Evolutionary conservation across 371 early-diverging fungal species (phyloP), one percentile per base, ranked within the genome.

Genomic region (Umbelopsis sp.): DNA sequence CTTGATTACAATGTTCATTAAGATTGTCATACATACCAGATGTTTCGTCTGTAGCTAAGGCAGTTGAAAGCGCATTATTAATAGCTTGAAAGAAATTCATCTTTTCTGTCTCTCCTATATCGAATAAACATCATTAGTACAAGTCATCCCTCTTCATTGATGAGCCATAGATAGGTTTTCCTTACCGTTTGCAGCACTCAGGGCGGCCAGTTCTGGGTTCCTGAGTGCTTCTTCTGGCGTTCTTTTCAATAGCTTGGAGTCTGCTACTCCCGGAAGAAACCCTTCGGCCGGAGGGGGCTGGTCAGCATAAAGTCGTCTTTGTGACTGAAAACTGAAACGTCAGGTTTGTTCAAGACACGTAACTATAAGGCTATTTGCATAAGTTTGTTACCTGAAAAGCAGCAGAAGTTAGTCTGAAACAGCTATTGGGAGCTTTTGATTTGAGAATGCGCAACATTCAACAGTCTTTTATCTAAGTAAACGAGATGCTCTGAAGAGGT

Each of bases 11-110:
- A 65, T 20, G 0, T 11, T 48, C 25, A 18, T n/a, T 29, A 16
- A 8, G 29, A 41, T 24, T 6, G 1, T 18, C 63, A 46, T 69
- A 51, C 72, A 35, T 73, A 85, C 93, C 89, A 14, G 98, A 94
- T 18, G 86, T 95, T 24, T 95, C 93, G 76, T 99, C 98, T 0
- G 93, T 92, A 8, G 90, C 89, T 50, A 99, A 79, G 8, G 97
- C 94, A 53, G 91, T 92, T 16, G 88, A 86, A 87, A 99, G 86
- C 16, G 98, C 97, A 73, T 97, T 95, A 78, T 98, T 98, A 12
- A 99, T 89, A 7, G 97, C 90, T 77, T 96, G 97, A 80, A 92
- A 98, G 66, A 95, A 82, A 81, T 99, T 99, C 90, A 97, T 91
- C 72, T 94, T 95, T 69, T 87, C 88, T 11, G 95, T 94, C 70